Evolutionary conservation across 805 yeast genomes (phyloP), one percentile per base, ranked within the genome.

Genomic region (Lachancea lanzarotensis): DNA sequence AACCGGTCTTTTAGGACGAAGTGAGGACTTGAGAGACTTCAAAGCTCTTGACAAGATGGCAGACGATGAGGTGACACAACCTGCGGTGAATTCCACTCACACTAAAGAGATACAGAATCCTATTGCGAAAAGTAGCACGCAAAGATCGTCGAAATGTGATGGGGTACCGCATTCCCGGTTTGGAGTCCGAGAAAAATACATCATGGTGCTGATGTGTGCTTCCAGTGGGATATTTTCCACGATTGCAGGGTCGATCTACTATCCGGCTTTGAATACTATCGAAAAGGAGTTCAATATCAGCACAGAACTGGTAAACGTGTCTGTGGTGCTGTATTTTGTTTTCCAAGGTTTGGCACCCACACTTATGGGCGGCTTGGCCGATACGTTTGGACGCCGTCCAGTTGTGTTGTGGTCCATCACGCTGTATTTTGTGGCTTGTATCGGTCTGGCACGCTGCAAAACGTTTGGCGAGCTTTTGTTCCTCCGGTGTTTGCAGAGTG

Each of bases 301-400:
- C 2, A 76, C 77, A 38, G 82, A 78, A 43, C 65, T 70, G 44
- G 78, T 81, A 43, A 84, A 87, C 56, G 55, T 84, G 13, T 78
- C 95, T 0, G 82, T 89, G 30, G 89, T 88, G 1, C 81, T 85
- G 0, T 88, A 87, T 54, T 73, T 84, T 42, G 60, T 85, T 10
- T 73, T 83, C 44, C 96, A 88, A 64, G 95, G 95, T 1, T 46
- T 85, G 0, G 65, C 84, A 0, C 96, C 96, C 0, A 73, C 84
- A 1, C 59, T 86, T 13, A 72, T 81, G 59, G 82, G 87, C 0
- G 71, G 79, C 3, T 54, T 85, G 18, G 84, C 91, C 0, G 96
- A 88, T 58, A 57, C 68, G 2, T 46, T 73, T 38, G 96, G 96
- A 0, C 73, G 95, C 54, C 66, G 95, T 40, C 89, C 93, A 0